These are phyloP conservation scores for Umbellularia californica DNA, from an alignment of 164 flowering plant species.

Conservation along the genomic window DNA sequence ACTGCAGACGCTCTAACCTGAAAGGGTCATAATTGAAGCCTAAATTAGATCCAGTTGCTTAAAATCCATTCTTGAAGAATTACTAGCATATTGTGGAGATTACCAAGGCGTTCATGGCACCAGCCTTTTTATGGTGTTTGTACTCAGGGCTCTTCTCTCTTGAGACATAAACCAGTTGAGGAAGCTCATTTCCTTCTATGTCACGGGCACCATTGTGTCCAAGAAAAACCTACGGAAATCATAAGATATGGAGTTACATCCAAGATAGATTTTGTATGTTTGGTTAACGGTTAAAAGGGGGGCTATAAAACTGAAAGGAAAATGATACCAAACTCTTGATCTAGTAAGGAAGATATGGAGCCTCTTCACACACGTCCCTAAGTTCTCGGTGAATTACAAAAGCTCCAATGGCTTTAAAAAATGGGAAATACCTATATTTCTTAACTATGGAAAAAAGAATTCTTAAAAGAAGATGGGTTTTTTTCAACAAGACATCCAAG, in stretches of 20 bases:
- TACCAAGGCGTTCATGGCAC: constrained; percentile 99
- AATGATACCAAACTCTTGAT: neutral
- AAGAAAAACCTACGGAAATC: constrained; percentile 63
- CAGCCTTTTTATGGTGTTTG: constrained; percentile 96
- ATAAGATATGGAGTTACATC: neutral
- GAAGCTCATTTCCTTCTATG: constrained; percentile 94
- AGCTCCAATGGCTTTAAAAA: too few relatives aligned
- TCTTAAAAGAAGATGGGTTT: too few relatives aligned
- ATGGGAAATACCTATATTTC: too few relatives aligned
- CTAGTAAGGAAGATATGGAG: neutral
- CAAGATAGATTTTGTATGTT: neutral
- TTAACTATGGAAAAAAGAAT: too few relatives aligned
- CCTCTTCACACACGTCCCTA: too few relatives aligned
- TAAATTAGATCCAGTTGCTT: neutral
- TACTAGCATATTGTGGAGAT: constrained; percentile 1
- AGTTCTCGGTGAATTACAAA: too few relatives aligned
- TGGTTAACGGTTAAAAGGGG: neutral
- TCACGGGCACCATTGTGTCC: constrained; percentile 91
- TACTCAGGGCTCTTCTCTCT: constrained; percentile 98
- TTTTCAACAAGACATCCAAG: too few relatives aligned
- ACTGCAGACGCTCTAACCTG: constrained; percentile 97
- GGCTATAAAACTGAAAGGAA: neutral
- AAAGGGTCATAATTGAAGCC: constrained; percentile 12
- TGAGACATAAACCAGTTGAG: constrained; percentile 91
- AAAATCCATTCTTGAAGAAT: neutral